A percentile compares a stretch with the other conserved stretches of the same genome.
phyloP scores from a whole-genome alignment of 768 basidiomycete species.

The Inosperma sp. region DNA sequence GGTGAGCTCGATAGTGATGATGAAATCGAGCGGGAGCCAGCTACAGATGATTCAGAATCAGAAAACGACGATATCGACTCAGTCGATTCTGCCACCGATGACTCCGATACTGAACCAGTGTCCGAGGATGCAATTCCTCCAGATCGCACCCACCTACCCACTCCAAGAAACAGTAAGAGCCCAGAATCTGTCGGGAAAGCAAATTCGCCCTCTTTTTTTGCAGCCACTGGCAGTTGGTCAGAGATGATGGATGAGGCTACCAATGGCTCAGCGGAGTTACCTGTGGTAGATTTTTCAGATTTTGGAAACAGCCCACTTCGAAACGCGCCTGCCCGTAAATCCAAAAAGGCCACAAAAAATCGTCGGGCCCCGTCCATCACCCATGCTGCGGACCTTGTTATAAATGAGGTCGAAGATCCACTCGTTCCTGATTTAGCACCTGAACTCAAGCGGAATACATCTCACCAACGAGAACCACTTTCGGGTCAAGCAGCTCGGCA shows the following conservation, averaged over 20 bases:
- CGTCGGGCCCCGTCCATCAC: conserved; percentile 21
- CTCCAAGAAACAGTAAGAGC: conserved; percentile 66
- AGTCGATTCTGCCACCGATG: conserved; percentile 53
- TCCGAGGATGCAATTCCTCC: conserved; percentile 57
- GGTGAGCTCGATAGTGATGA: conserved; percentile 67
- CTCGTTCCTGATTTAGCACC: conserved; percentile 1
- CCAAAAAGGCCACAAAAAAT: conserved; percentile 39
- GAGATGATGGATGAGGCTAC: conserved; percentile 75
- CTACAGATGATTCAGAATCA: conserved; percentile 63
- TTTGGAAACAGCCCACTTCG: conserved; percentile 40
- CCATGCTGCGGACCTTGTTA: conserved; percentile 18
- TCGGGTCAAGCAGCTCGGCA: conserved; percentile 57
- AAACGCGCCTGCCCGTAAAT: conserved; percentile 35
- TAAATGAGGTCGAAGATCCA: conserved; percentile 1
- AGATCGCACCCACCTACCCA: conserved; percentile 50
- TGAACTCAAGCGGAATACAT: conserved; percentile 2
- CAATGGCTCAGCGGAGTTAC: conserved; percentile 63
- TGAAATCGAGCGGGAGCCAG: conserved; percentile 67
- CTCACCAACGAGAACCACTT: conserved; percentile 5
- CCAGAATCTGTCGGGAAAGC: conserved; percentile 37
- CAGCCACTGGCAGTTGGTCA: conserved; percentile 61
- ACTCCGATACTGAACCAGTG: conserved; percentile 64
- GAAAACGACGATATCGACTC: conserved; percentile 55
- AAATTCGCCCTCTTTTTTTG: conserved; percentile 47
- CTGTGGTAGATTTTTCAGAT: conserved; percentile 78